Conservation (phyloP, 352 stramenopile species). For the Pythium phragmitis region DNA sequence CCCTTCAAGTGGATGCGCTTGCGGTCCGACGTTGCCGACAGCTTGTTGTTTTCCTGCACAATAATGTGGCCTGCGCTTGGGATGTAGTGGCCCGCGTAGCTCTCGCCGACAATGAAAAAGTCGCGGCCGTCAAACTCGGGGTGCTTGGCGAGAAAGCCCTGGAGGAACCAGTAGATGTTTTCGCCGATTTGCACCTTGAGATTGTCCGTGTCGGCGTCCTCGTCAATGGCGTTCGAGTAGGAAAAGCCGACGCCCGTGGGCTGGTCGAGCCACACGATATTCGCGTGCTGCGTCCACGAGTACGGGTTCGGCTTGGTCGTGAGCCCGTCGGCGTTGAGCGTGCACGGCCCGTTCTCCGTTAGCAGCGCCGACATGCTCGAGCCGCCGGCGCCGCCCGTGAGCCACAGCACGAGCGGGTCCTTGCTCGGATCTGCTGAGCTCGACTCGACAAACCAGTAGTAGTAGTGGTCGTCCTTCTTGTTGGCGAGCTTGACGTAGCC, state of each 20-base stretch:
- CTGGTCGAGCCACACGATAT: conserved; percentile 50
- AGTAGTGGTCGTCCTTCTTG: conserved; percentile 55
- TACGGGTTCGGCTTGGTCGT: neutral
- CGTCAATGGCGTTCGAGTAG: conserved; percentile 9
- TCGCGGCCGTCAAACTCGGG: conserved; percentile 37
- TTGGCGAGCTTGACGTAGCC: neutral
- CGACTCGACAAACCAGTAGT: conserved; percentile 71
- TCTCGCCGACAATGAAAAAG: conserved; percentile 57
- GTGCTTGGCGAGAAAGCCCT: conserved; percentile 48
- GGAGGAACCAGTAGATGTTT: conserved; percentile 55
- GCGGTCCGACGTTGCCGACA: conserved; percentile 27
- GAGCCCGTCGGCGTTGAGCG: conserved; percentile 24
- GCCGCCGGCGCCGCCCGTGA: conserved; percentile 48
- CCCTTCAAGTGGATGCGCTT: conserved; percentile 51
- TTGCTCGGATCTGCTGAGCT: conserved; percentile 21
- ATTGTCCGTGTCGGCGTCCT: conserved; percentile 1
- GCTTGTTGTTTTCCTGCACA: conserved; percentile 29
- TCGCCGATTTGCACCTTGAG: conserved; percentile 43
- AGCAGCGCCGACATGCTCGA: conserved; percentile 41
- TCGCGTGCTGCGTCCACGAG: conserved; percentile 8
- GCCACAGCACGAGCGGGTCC: conserved; percentile 59
- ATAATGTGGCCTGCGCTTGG: conserved; percentile 43
- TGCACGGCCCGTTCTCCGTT: conserved; percentile 56
- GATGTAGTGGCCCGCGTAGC: conserved; percentile 58
- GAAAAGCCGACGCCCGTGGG: conserved; percentile 44